Evolutionary conservation across 305 asterid species (phyloP).

Genomic region (Fraxinus floribunda): DNA sequence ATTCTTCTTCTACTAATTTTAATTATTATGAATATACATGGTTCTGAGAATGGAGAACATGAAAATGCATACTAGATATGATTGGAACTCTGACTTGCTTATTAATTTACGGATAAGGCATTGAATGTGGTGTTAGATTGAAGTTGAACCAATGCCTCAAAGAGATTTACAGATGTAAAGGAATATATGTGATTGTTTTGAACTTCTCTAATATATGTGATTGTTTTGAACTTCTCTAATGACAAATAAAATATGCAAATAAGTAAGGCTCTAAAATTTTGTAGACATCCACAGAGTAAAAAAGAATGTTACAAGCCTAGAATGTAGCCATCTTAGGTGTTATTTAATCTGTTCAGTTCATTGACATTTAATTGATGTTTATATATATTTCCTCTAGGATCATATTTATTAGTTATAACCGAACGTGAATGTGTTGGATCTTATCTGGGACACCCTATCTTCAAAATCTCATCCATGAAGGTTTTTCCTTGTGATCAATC

Average conservation of each 20-base stretch:
- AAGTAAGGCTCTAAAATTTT: neutral
- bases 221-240: neutral
- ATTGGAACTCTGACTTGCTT: neutral
- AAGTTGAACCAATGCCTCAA: neutral
- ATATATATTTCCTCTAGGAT: slow-evolving; percentile 49
- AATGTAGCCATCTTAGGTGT: neutral
- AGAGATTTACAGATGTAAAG: neutral
- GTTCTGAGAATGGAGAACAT: neutral
- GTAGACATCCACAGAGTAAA: neutral
- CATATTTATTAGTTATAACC: slow-evolving; percentile 69
- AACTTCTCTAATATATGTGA: neutral
- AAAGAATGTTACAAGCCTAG: neutral
- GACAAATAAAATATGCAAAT: neutral
- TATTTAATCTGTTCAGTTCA: neutral
- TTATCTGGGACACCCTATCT: slow-evolving; percentile 71
- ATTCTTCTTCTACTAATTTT: neutral
- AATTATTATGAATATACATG: neutral
- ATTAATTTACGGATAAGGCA: neutral
- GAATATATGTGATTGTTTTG: neutral
- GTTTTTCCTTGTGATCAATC: slow-evolving; percentile 79
- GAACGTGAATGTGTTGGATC: slow-evolving; percentile 79
- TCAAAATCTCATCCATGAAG: slow-evolving; percentile 71
- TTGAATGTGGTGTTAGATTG: neutral
- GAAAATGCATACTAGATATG: neutral
- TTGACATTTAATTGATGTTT: slow-evolving; percentile 20